Evolutionary conservation across 1,139 yeast genomes (phyloP).

Genomic region (Petasospora fabianii): DNA sequence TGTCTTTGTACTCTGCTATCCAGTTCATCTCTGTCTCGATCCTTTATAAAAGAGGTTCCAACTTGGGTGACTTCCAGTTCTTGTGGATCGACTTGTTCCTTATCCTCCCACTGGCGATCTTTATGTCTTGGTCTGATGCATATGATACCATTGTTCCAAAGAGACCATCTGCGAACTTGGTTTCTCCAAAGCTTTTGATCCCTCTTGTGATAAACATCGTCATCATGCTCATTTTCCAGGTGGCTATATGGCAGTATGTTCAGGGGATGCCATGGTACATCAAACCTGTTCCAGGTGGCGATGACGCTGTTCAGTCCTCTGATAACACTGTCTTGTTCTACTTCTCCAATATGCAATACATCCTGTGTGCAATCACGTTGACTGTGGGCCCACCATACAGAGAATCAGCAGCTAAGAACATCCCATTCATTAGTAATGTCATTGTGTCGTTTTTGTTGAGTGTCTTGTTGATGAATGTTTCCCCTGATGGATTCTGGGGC

Average conservation of each 20-base stretch:
- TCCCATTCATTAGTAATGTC: conserved; percentile 68
- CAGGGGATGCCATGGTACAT: conserved; percentile 69
- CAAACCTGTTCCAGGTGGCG: conserved; percentile 79
- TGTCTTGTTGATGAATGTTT: conserved; percentile 43
- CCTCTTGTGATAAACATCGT: conserved; percentile 75
- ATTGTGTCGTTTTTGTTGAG: conserved; percentile 47
- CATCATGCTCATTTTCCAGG: conserved; percentile 60
- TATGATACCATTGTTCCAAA: conserved; percentile 55
- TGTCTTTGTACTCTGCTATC: conserved; percentile 95
- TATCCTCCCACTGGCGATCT: conserved; percentile 90
- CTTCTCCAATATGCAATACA: conserved; percentile 84
- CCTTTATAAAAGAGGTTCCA: conserved; percentile 83
- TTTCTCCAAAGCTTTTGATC: conserved; percentile 79
- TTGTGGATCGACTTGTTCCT: conserved; percentile 86
- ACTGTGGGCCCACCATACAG: conserved; percentile 97
- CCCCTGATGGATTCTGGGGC: conserved; percentile 54
- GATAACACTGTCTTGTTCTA: conserved; percentile 86
- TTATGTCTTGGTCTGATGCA: conserved; percentile 97
- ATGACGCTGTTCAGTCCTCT: conserved; percentile 78
- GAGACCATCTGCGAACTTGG: conserved; percentile 91
- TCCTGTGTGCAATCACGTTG: conserved; percentile 73
- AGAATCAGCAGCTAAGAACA: conserved; percentile 64
- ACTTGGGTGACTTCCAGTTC: conserved; percentile 96
- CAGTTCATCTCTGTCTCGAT: conserved; percentile 87
- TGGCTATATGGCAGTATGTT: conserved; percentile 59